Percentiles rank a stretch among this genome's conserved stretches.
Evolutionary conservation across 164 flowering plant species (phyloP).

Genomic region (Protea cynaroides): DNA sequence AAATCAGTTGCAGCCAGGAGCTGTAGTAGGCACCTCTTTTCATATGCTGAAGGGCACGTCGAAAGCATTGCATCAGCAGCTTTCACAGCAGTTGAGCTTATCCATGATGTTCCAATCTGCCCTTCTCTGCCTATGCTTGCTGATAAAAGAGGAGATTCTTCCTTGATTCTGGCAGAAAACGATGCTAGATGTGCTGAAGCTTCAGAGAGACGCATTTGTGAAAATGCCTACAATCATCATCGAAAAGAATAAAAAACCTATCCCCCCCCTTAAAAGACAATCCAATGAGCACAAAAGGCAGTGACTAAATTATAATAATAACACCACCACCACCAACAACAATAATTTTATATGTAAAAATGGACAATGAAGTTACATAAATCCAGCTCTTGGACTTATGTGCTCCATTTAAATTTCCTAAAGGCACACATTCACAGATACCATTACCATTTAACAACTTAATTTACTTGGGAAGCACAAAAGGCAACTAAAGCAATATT

Average conservation of each 20-base stretch:
- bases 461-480: no score
- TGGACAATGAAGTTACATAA: no score
- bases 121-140: slow-evolving; percentile 43
- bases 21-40: slow-evolving; percentile 78
- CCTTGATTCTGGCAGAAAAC: slow-evolving; percentile 79
- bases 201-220: slow-evolving; percentile 95
- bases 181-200: slow-evolving; percentile 93
- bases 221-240: slow-evolving; percentile 63
- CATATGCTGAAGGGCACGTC: slow-evolving; percentile 93
- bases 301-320: no score
- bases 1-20: slow-evolving; percentile 92
- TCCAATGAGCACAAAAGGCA: no score
- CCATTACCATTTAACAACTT: no score
- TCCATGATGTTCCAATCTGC: slow-evolving; percentile 61
- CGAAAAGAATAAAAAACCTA: slow-evolving; percentile 1
- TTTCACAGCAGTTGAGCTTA: slow-evolving; percentile 70
- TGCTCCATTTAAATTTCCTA: no score
- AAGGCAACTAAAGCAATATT: no score
- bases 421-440: no score
- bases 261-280: no score
- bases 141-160: slow-evolving; percentile 44
- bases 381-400: no score
- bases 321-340: no score
- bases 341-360: no score
- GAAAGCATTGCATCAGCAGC: slow-evolving; percentile 90